Conservation (phyloP, 2,329 filamentous ascomycete species). For the Cercospora sp. region DNA sequence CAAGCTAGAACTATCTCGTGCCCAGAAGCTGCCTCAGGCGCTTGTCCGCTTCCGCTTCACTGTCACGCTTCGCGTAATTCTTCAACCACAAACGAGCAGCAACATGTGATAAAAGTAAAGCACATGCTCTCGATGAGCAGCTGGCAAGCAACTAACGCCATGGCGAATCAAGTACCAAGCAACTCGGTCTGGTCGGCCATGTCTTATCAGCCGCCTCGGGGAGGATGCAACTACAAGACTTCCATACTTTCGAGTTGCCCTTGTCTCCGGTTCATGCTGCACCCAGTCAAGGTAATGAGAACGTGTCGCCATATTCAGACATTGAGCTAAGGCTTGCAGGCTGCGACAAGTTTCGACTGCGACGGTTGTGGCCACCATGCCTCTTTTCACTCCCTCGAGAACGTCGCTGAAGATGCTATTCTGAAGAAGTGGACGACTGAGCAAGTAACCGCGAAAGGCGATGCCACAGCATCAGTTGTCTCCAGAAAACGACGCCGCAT, state of each 20-base stretch:
- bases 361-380: conserved; percentile 59
- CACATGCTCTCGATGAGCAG: conserved; percentile 1
- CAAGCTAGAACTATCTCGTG: neutral
- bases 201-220: conserved; percentile 53
- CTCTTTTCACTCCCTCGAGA: conserved; percentile 56
- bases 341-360: conserved; percentile 55
- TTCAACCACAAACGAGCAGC: neutral
- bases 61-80: neutral
- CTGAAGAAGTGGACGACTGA: conserved; percentile 48
- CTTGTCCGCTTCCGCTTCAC: neutral
- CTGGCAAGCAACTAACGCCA: conserved; percentile 10
- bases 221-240: conserved; percentile 53
- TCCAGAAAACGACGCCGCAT: conserved; percentile 33
- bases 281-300: conserved; percentile 41
- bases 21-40: neutral
- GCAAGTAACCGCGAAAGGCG: conserved; percentile 31
- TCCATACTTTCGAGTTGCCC: conserved; percentile 52
- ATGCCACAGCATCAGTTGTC: conserved; percentile 17
- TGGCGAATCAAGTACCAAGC: conserved; percentile 34
- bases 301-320: neutral
- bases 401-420: conserved; percentile 51
- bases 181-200: conserved; percentile 54
- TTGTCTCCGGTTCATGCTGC: conserved; percentile 58
- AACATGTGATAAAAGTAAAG: neutral
- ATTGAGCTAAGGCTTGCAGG: conserved; percentile 31